Conservation (phyloP, 495 filamentous ascomycete species). For the Hypomontagnella submonticulosa region DNA sequence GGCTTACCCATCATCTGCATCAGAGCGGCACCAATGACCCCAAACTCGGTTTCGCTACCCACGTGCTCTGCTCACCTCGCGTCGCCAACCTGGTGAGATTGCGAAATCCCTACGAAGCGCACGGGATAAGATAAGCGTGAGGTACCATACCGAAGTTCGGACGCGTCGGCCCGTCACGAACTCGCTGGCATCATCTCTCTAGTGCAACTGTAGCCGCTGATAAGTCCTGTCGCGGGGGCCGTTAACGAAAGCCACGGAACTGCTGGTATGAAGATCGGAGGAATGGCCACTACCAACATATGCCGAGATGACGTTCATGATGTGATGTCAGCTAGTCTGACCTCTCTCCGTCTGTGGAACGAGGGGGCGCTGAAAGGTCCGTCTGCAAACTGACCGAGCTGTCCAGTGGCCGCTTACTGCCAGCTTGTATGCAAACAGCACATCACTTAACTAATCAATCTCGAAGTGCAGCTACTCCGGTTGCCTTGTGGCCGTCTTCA, state of each 20-base stretch:
- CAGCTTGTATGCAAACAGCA: constrained; percentile 41
- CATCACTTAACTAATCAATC: constrained; percentile 46
- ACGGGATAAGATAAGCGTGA: constrained; percentile 42
- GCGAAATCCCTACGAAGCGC: constrained; percentile 51
- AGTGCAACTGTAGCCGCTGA: constrained; percentile 1
- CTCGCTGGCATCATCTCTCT: constrained; percentile 8
- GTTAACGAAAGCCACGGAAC: constrained; percentile 1
- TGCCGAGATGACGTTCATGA: constrained; percentile 24
- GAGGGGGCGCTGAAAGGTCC: constrained; percentile 25
- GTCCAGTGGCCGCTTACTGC: constrained; percentile 39
- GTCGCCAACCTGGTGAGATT: constrained; percentile 77
- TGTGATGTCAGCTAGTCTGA: constrained; percentile 52
- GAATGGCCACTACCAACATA: constrained; percentile 20
- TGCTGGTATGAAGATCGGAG: background rate
- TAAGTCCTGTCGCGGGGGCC: background rate
- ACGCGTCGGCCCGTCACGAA: constrained; percentile 39
- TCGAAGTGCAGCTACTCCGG: constrained; percentile 39
- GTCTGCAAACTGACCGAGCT: constrained; percentile 2
- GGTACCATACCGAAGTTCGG: constrained; percentile 43
- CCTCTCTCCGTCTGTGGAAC: constrained; percentile 47
- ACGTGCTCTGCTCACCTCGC: constrained; percentile 71
- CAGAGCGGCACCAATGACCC: constrained; percentile 34
- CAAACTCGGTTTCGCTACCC: constrained; percentile 45
- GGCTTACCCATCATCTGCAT: constrained; percentile 41
- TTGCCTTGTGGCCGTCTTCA: constrained; percentile 38